Base-by-base conservation (phyloP, 2,329 filamentous ascomycete genomes). In the Aplosporella prunicola region DNA sequence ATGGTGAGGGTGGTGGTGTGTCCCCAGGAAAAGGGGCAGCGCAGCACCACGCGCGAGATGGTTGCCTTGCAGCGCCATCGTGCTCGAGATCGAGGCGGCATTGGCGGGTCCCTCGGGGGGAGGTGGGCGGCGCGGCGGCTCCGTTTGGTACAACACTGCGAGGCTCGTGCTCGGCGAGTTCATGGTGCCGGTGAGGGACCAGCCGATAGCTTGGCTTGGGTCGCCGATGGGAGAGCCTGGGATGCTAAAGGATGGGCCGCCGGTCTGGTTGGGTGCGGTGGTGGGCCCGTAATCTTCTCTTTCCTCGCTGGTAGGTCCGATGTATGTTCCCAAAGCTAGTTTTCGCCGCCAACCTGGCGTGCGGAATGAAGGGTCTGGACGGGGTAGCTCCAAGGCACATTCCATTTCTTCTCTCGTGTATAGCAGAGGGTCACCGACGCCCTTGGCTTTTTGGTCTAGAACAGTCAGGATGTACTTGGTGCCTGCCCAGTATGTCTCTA, bases 391-490 rank as follows among this genome's bases (percentile, higher is more conserved):
- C 25, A 67, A 73, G 3, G 76, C 76, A 51, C 76, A 80, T 53
- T 86, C 83, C 58, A 83, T 84, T 56, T 93, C 86, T 53, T 93
- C 85, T 10, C 61, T 62, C 0, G 72, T 76, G 45, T 78, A 78
- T 8, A 78, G 53, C 10, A 77, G 55, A 2, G 74, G 86, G 50
- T 93, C 85, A 59, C 80, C 83, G 24, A 89, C 84, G 1, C 86
- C 86, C 55, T 89, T 86, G 10, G 84, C 78, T 55, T 91, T 91
- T 49, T 93, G 86, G 48, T 93, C 84, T 9, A 93, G 64, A 0
- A 86, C 84, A 0, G 83, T 89, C 24, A 93, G 63, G 25, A 93
- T 93, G 53, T 93, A 93, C 40, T 83, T 80, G 17, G 85, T 80
- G 6, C 86, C 86, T 23, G 82, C 82, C 86, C 86, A 93, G 52